A percentile compares a stretch with the other conserved stretches of the same genome.
phyloP scores from a whole-genome alignment of 371 early-diverging fungal genomes.

The Sporodiniella umbellata region DNA sequence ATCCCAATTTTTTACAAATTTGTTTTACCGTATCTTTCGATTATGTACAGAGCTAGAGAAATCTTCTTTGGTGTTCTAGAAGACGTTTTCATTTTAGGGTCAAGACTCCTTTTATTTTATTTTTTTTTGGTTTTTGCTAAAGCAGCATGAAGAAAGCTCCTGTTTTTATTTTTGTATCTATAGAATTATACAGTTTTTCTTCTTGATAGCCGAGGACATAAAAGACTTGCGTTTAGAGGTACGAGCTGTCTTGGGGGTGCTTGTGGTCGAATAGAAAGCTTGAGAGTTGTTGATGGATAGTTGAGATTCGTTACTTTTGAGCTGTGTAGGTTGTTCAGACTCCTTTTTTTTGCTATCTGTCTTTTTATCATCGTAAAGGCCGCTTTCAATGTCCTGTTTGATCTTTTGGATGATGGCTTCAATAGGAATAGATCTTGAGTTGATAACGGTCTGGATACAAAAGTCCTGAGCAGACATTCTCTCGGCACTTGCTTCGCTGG shows the following conservation, averaged over 20 bases:
- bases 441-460: background rate
- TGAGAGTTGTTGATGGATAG: background rate
- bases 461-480: background rate
- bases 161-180: too few species aligned
- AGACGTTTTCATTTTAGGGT: too few species aligned
- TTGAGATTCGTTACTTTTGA: background rate
- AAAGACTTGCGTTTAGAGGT: background rate
- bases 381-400: constrained; percentile 5
- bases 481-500: background rate
- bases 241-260: background rate
- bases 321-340: background rate
- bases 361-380: background rate
- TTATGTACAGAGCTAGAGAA: too few species aligned
- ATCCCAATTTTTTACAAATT: too few species aligned
- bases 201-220: background rate
- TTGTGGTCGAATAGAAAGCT: background rate
- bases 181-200: background rate
- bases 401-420: background rate
- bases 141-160: too few species aligned
- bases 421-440: background rate
- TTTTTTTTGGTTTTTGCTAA: too few species aligned
- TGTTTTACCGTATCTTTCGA: too few species aligned
- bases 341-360: background rate
- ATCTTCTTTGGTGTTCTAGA: too few species aligned
- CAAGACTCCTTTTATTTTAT: too few species aligned